Base-by-base conservation (phyloP, 345 rosid species). In the Boechera stricta region DNA sequence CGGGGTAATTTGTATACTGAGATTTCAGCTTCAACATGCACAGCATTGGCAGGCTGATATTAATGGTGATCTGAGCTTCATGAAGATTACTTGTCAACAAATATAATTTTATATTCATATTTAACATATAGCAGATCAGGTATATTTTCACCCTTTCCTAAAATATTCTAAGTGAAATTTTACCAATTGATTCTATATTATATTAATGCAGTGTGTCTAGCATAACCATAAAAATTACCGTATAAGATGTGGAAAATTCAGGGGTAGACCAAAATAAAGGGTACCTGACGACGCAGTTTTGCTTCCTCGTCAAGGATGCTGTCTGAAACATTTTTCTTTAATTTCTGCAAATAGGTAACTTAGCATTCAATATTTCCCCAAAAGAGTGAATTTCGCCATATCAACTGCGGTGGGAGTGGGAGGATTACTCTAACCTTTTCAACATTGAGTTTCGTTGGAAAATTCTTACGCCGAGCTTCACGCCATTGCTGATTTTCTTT, bases 401-500 rank as follows among this genome's bases (percentile, higher is more conserved):
- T 16, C 49, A 74, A 38, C 71, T 47, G n/a, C 67, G 2, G 57
- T 54, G 42, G 66, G 76, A 54, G 45, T 53, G 9, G 60, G 47
- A 69, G 66, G 42, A 53, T 24, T 26, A 80, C 80, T 41, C 82
- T 51, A 79, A 90, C 98, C 93, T 88, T 86, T 82, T 84, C 79
- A 15, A 83, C 65, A 68, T 81, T 84, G 82, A 76, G 77, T 68
- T 83, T 86, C 38, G 94, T 77, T 67, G 99, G 97, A 81, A 69
- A 87, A 79, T 87, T 82, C 83, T 80, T 95, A 78, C 77, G 90
- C 45, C 98, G 98, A 67, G 85, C 87, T 68, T 87, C 90, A 77
- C 90, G 76, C 99, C 99, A 95, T 81, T 79, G 84, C 67, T 78
- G 82, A 82, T 92, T 77, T 84, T 95, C 98, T 82, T 86, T 82